Conservation (phyloP, 352 stramenopile genomes). For the Phytophthora nicotianae region DNA sequence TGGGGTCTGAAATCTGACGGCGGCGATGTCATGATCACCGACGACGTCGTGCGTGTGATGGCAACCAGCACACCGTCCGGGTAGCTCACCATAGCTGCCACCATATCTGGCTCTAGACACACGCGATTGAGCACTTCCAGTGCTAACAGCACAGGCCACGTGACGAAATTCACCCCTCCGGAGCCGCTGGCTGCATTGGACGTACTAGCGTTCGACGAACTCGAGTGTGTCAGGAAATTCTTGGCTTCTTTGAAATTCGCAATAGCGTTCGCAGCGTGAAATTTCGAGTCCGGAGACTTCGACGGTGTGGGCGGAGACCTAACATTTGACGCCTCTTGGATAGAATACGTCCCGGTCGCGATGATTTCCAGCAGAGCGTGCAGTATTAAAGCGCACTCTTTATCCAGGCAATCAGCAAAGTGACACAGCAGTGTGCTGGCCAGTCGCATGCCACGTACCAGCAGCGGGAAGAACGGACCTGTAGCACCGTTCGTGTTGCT, state of each 20-base stretch:
- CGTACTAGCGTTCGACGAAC: constrained; percentile 30
- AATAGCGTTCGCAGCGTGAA: constrained; percentile 38
- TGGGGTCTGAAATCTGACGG: constrained; percentile 69
- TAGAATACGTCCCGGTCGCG: constrained; percentile 74
- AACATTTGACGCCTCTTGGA: constrained; percentile 55
- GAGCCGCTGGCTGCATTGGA: constrained; percentile 13
- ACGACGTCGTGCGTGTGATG: constrained; percentile 71
- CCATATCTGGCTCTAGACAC: constrained; percentile 67
- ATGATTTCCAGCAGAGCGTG: constrained; percentile 77
- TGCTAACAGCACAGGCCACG: constrained; percentile 80
- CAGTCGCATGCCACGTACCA: constrained; percentile 85
- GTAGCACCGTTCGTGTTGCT: constrained; percentile 33
- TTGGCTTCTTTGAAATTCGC: constrained; percentile 62
- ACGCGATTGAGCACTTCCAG: constrained; percentile 85
- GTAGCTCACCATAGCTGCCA: constrained; percentile 73
- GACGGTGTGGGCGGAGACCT: constrained; percentile 47
- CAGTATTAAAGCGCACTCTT: constrained; percentile 72
- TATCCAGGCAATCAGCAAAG: constrained; percentile 69
- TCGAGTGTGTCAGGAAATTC: constrained; percentile 62
- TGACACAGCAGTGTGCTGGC: constrained; percentile 76
- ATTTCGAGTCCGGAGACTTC: constrained; percentile 58
- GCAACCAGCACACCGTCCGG: constrained; percentile 55
- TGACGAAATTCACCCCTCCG: constrained; percentile 71
- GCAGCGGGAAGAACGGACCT: constrained; percentile 74
- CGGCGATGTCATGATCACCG: constrained; percentile 82